Base-by-base conservation (phyloP, 176 grass and related monocot species). In the Raddia guianensis region DNA sequence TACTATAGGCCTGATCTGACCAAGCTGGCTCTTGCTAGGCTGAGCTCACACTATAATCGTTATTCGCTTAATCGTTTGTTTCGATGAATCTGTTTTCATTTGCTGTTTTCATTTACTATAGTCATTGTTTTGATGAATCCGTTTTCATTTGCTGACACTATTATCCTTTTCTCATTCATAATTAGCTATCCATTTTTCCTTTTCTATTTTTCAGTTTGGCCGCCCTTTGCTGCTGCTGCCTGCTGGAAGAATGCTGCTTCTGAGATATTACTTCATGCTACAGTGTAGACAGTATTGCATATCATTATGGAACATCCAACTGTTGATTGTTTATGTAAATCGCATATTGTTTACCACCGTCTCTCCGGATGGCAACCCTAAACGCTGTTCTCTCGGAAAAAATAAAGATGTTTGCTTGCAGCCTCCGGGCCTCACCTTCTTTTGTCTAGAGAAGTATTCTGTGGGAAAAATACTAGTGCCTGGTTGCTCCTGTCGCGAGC, bases 241-340 rank as follows among this genome's bases (percentile, higher is more conserved):
- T 80, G 20, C 84, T 86, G 49, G 76, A 86, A 50, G 84, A 86
- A 56, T 86, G 84, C 68, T 86, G 84, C 68, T 80, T 86, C 66
- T 80, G 11, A 80, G 49, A 42, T 67, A 34, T 40, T 7, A 15
- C 19, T 20, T 18, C 16, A 20, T 20, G 5, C 8, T 4, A 45
- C 21, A 69, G 1, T 27, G 63, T 18, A 19, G 27, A 27, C 27
- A 27, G 4, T 64, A 59, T 61, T 48, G 59, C 12, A 50, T 62
- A 0, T 35, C 2, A 63, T 49, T 35, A 8, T 63, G 74, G 44
- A 64, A 63, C 6, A 54, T 19, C 33, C 21, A 12, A 44, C 15
- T 55, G 14, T 15, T 18, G 9, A 5, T 78, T 15, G 2, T 20
- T 27, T 1, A 0, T 62, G 74, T 32, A 46, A 62, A 9, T 48